Base-by-base conservation (phyloP, 1,284 basidiomycete species). In the Rhodotorula sp. region DNA sequence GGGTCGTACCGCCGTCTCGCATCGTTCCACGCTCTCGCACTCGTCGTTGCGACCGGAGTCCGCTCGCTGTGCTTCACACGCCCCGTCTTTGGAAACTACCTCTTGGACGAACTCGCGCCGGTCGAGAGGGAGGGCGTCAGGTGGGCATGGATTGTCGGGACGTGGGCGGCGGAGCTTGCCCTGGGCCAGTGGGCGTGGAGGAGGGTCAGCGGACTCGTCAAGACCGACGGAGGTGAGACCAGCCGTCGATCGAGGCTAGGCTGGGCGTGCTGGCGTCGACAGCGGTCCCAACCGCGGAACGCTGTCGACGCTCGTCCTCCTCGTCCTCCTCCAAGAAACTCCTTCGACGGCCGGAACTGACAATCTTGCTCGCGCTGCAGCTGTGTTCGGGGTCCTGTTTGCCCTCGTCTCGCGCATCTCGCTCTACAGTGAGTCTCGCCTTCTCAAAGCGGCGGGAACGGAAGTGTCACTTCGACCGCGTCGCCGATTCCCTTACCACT, bases 71-170 rank as follows among this genome's bases (percentile, higher is more conserved):
- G 58, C 34, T 70, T 70, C 62, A 44, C 62, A 46, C 34, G 60
- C 24, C 11, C 60, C 30, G 39, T 65, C 27, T 70, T 73, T 32
- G 71, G 71, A 20, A 30, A 36, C 13, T 67, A 67, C 58, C 64
- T 70, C 39, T 39, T 68, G 48, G 53, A 73, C 53, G 73, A 72
- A 56, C 70, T 76, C 20, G 75, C 73, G 2, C 73, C 75, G 32
- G 64, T 76, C 62, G 75, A 76, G 58, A 64, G 75, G 24, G 70
- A 75, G 49, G 59, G 68, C n/a, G 68, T 73, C 20, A 56, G 65
- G 27, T 76, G 73, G 73, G 46, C 53, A 24, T 76, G 55, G 46
- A 73, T 76, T 44, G 57, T 72, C 22, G 70, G 58, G 6, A 67
- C 66, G 24, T 55, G 75, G 15, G 52, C 68, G 11, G 63, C 57